Evolutionary conservation across 2,329 filamentous ascomycete species (phyloP).

Genomic region (Cladorrhinum sp.): DNA sequence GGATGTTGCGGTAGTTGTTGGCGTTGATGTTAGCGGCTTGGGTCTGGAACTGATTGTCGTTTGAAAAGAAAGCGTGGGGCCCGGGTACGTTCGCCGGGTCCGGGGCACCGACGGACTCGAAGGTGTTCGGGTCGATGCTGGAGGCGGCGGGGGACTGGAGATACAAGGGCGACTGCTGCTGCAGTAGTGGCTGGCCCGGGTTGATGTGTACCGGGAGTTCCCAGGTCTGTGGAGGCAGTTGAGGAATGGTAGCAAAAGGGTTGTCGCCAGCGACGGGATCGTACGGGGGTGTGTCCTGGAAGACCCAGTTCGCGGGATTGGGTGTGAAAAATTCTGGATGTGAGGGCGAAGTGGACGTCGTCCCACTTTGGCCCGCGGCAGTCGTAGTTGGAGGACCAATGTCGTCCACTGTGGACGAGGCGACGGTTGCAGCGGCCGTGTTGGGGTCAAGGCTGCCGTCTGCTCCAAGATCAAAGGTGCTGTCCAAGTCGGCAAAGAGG

Average conservation of each 20-base stretch:
- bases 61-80: constrained; percentile 31
- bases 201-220: constrained; percentile 29
- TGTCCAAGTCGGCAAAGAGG: constrained; percentile 26
- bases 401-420: constrained; percentile 12
- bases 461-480: constrained; percentile 21
- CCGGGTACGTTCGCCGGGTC: constrained; percentile 23
- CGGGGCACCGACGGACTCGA: constrained; percentile 18
- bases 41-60: constrained; percentile 24
- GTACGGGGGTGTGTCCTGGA: constrained; percentile 47
- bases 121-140: constrained; percentile 34
- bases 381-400: constrained; percentile 12
- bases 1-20: constrained; percentile 29
- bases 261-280: constrained; percentile 40
- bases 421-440: constrained; percentile 10
- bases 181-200: constrained; percentile 36
- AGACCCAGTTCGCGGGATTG: constrained; percentile 45
- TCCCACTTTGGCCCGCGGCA: constrained; percentile 16
- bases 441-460: constrained; percentile 17
- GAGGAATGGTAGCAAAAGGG: constrained; percentile 33
- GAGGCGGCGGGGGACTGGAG: constrained; percentile 29
- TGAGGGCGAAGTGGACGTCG: constrained; percentile 23
- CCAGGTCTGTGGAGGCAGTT: constrained; percentile 31
- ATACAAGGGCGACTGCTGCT: constrained; percentile 30
- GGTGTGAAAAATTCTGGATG: constrained; percentile 33
- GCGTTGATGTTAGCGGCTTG: neutral